Evolutionary conservation across 805 yeast genomes (phyloP).

Genomic region (Candida awuae): DNA sequence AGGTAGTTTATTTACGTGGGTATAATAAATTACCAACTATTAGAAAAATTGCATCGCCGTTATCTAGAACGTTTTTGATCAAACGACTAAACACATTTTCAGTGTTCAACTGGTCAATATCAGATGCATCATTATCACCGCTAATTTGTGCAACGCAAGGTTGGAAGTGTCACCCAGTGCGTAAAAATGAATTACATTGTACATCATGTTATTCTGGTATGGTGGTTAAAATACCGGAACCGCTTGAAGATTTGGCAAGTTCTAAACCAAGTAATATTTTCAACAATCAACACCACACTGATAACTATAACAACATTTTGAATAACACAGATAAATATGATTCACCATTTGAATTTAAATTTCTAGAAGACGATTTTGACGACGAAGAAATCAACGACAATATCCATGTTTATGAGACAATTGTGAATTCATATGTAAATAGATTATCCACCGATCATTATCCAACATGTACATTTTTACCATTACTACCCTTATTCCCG

Average conservation of each 20-base stretch:
- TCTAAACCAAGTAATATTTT: neutral
- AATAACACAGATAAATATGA: conserved; percentile 14
- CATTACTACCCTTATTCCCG: conserved; percentile 11
- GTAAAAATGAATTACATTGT: conserved; percentile 30
- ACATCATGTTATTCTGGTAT: conserved; percentile 27
- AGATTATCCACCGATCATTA: conserved; percentile 25
- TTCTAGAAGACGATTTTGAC: conserved; percentile 6
- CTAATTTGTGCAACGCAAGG: conserved; percentile 44
- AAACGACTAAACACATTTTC: conserved; percentile 37
- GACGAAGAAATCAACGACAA: conserved; percentile 20
- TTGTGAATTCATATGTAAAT: conserved; percentile 21
- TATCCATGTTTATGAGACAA: conserved; percentile 15
- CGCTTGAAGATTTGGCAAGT: conserved; percentile 6
- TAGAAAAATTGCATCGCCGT: conserved; percentile 7
- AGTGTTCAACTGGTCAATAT: conserved; percentile 40
- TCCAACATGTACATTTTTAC: conserved; percentile 18
- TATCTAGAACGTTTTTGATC: conserved; percentile 24
- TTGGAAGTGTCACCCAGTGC: conserved; percentile 37
- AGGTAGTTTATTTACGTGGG: conserved; percentile 6
- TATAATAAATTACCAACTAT: conserved; percentile 1
- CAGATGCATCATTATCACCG: conserved; percentile 32
- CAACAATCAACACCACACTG: conserved; percentile 5
- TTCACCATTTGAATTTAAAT: conserved; percentile 4
- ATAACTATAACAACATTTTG: conserved; percentile 11
- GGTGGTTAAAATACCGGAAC: conserved; percentile 17